These are phyloP conservation scores for Pichia sp. DNA, from an alignment of 1,139 yeast species.

Conservation along the genomic window DNA sequence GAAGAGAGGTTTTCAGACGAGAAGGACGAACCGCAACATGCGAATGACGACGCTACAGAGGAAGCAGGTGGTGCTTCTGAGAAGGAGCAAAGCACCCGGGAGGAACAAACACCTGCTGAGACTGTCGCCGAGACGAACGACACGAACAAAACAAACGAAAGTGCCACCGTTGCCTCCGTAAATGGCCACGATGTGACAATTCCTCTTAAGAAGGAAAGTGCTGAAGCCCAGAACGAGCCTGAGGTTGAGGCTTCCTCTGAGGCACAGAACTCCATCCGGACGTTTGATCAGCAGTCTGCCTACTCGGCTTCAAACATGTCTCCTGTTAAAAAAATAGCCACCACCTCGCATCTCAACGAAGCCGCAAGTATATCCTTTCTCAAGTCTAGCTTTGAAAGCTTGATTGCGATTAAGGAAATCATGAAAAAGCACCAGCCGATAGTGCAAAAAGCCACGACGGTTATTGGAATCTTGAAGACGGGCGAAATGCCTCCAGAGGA, in stretches of 20 bases:
- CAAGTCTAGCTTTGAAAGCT: conserved; percentile 43
- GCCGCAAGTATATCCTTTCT: conserved; percentile 40
- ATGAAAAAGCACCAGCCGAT: conserved; percentile 41
- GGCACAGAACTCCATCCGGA: conserved; percentile 8
- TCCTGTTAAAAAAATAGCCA: conserved; percentile 11
- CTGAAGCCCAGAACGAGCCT: background rate
- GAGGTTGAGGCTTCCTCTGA: conserved; percentile 1
- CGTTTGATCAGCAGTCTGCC: conserved; percentile 11
- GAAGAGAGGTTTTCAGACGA: background rate
- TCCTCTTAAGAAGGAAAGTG: background rate
- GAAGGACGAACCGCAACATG: background rate
- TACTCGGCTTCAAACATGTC: conserved; percentile 12
- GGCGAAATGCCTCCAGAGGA: conserved; percentile 32
- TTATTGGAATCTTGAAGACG: conserved; percentile 34
- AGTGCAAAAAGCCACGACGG: conserved; percentile 39
- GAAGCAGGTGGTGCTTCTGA: background rate
- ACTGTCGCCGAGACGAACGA: background rate
- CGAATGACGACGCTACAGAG: background rate
- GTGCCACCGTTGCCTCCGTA: background rate
- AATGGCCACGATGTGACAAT: background rate
- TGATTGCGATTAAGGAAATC: conserved; percentile 45
- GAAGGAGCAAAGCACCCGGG: background rate
- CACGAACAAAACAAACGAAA: background rate
- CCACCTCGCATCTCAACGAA: conserved; percentile 22
- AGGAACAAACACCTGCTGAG: background rate